Percentiles rank a stretch among this genome's conserved stretches.
phyloP scores from a whole-genome alignment of 495 filamentous ascomycete species.

The Penicillium simplicissimum region DNA sequence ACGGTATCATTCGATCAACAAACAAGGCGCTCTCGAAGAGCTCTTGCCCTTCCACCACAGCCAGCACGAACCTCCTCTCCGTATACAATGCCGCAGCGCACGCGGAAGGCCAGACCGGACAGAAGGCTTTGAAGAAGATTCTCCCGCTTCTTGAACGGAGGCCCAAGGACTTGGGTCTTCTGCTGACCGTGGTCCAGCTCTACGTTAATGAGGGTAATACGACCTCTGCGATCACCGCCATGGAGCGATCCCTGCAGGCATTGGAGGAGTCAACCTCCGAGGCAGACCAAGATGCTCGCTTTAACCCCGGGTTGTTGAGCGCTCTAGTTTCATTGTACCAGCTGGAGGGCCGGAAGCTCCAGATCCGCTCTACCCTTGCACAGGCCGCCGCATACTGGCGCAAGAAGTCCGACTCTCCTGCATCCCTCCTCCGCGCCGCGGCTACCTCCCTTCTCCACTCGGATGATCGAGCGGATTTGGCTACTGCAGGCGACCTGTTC shows the following conservation, averaged over 20 bases:
- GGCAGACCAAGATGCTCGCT: constrained; percentile 67
- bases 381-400: constrained; percentile 85
- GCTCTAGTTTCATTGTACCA: constrained; percentile 79
- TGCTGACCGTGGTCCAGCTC: constrained; percentile 81
- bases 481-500: constrained; percentile 74
- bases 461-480: constrained; percentile 61
- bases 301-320: constrained; percentile 84
- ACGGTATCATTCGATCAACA: constrained; percentile 69
- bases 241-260: constrained; percentile 72
- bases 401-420: constrained; percentile 50
- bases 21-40: constrained; percentile 54
- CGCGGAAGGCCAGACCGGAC: constrained; percentile 61
- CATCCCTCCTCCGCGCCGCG: constrained; percentile 72
- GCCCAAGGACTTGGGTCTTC: constrained; percentile 80
- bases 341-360: constrained; percentile 71
- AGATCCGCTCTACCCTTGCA: constrained; percentile 68
- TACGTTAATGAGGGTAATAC: constrained; percentile 75
- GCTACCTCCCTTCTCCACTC: constrained; percentile 78
- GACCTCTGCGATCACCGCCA: constrained; percentile 68
- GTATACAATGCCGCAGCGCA: constrained; percentile 81
- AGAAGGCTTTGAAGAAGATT: constrained; percentile 70
- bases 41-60: constrained; percentile 55
- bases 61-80: constrained; percentile 62
- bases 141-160: constrained; percentile 72
- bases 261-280: constrained; percentile 68